A percentile compares a stretch with the other conserved stretches of the same genome.
Conservation (phyloP, 2,329 filamentous ascomycete species). For the Aspergillus sp. region DNA sequence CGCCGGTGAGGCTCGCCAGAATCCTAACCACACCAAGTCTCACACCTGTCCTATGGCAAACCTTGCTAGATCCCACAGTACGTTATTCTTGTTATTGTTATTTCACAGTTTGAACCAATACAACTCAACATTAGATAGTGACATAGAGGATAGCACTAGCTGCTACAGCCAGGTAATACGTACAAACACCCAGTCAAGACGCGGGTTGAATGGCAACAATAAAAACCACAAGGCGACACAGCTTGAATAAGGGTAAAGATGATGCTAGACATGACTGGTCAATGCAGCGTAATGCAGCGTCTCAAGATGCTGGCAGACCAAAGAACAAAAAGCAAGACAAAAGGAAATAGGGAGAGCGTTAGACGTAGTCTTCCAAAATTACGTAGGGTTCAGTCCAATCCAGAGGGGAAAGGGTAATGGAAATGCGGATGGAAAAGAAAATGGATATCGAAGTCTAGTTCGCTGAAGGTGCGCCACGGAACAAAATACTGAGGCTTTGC, state of each 20-base stretch:
- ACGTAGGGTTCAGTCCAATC: conserved; percentile 9
- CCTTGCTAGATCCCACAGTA: no score
- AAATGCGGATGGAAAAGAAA: background rate
- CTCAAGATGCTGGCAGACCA: background rate
- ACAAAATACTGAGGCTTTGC: conserved; percentile 8
- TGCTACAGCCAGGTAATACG: background rate
- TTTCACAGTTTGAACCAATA: no score
- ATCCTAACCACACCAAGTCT: no score
- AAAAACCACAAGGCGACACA: background rate
- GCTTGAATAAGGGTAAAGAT: background rate
- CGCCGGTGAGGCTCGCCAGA: no score
- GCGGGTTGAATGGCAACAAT: background rate
- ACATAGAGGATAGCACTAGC: background rate
- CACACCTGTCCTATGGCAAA: no score
- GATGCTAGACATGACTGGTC: background rate
- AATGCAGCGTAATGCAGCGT: background rate
- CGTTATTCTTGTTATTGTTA: no score
- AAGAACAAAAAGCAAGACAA: background rate
- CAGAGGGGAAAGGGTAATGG: background rate
- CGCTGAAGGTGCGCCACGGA: conserved; percentile 19
- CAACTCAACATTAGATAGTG: background rate
- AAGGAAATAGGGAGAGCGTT: background rate
- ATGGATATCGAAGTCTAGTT: conserved; percentile 19
- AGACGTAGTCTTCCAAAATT: conserved; percentile 14
- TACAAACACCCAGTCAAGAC: background rate